These are phyloP conservation scores for Inonotus obliquus DNA, from an alignment of 1,284 basidiomycete species.

Conservation along the genomic window DNA sequence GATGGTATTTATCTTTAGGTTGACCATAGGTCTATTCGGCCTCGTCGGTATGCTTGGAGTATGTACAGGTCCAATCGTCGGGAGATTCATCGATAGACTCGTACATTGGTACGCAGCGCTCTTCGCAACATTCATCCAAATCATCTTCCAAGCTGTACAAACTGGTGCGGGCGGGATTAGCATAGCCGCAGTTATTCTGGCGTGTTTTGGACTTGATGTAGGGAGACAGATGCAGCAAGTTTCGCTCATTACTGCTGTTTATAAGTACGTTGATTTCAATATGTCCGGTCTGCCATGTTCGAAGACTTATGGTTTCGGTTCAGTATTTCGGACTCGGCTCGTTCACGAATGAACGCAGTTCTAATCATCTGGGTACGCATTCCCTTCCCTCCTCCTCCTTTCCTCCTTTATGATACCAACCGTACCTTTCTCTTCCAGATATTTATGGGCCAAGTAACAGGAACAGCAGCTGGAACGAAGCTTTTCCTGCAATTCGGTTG, in stretches of 20 bases:
- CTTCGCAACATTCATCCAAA: conserved; percentile 37
- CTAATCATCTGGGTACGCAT: conserved; percentile 37
- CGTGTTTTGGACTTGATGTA: conserved; percentile 40
- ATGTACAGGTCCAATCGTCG: conserved; percentile 53
- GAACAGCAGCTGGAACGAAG: conserved; percentile 47
- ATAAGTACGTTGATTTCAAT: conserved; percentile 25
- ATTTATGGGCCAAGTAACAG: conserved; percentile 47
- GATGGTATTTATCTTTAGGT: conserved; percentile 40
- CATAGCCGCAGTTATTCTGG: conserved; percentile 50
- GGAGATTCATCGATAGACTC: conserved; percentile 55
- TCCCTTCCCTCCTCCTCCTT: neutral
- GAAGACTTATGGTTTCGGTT: conserved; percentile 12
- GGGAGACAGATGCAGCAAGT: conserved; percentile 43
- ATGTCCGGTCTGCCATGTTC: neutral
- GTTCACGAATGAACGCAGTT: conserved; percentile 48
- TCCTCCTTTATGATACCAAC: neutral
- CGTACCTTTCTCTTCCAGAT: too few species aligned
- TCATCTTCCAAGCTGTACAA: conserved; percentile 48
- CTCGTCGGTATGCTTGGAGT: conserved; percentile 69
- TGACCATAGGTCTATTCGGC: conserved; percentile 69
- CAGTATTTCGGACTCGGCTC: conserved; percentile 35
- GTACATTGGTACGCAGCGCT: conserved; percentile 65
- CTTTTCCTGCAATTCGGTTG: conserved; percentile 49
- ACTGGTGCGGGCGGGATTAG: conserved; percentile 54
- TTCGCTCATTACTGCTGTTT: conserved; percentile 33